Percentiles rank a stretch among this genome's conserved stretches.
phyloP scores from a whole-genome alignment of 2,329 filamentous ascomycete species.

The Fusarium duplospermum region DNA sequence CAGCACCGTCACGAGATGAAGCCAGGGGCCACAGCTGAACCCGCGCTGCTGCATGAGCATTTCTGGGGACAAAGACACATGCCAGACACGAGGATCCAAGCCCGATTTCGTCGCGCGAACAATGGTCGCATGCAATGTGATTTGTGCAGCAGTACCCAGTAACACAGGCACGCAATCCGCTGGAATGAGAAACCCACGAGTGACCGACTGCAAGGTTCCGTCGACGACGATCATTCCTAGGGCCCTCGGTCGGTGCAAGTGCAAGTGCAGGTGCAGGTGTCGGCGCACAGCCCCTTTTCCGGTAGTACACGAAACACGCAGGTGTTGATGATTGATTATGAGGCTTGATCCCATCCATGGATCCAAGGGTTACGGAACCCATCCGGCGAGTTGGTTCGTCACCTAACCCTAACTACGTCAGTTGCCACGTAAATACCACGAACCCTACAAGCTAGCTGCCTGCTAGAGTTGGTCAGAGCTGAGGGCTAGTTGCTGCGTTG shows the following conservation, averaged over 20 bases:
- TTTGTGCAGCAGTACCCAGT: constrained; percentile 25
- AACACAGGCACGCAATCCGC: constrained; percentile 14
- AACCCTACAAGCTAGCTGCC: neutral
- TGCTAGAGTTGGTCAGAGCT: constrained; percentile 33
- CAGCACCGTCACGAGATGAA: neutral
- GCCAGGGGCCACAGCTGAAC: neutral
- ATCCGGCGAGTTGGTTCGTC: constrained; percentile 29
- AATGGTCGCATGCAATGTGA: constrained; percentile 10
- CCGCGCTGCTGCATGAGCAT: constrained; percentile 11
- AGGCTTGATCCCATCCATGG: constrained; percentile 19
- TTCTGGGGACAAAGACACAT: constrained; percentile 28
- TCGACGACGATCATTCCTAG: constrained; percentile 31
- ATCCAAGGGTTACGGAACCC: neutral
- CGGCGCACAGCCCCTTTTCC: constrained; percentile 37
- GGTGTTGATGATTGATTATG: constrained; percentile 30
- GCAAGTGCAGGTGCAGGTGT: neutral
- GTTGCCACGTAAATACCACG: constrained; percentile 13
- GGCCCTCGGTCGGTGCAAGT: neutral
- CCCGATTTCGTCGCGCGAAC: constrained; percentile 16
- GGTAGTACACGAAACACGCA: constrained; percentile 30
- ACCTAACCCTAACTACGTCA: constrained; percentile 32
- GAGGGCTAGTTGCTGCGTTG: neutral
- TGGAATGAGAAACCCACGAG: constrained; percentile 29
- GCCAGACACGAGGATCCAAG: constrained; percentile 19
- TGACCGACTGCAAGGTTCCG: constrained; percentile 9